phyloP scores from a whole-genome alignment of 768 basidiomycete genomes.

The Leccinum uliginosum region DNA sequence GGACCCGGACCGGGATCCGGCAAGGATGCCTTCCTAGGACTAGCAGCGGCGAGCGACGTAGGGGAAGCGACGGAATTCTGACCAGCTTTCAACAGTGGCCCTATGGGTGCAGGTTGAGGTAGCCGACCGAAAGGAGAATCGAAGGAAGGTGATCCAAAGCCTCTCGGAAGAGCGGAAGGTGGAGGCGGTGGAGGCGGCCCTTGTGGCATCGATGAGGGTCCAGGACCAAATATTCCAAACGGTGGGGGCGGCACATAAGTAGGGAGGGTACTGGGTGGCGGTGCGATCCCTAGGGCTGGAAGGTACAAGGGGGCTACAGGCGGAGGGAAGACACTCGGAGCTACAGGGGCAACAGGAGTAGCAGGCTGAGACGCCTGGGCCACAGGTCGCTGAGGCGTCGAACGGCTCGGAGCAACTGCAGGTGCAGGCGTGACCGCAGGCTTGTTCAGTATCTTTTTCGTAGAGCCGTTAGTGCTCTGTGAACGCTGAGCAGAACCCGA shows the following conservation, averaged over 20 bases:
- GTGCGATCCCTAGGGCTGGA: constrained; percentile 38
- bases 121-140: constrained; percentile 46
- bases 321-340: constrained; percentile 38
- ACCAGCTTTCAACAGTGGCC: constrained; percentile 41
- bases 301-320: constrained; percentile 48
- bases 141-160: constrained; percentile 50
- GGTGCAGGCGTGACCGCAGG: constrained; percentile 27
- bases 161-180: constrained; percentile 51
- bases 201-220: constrained; percentile 39
- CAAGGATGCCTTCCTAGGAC: constrained; percentile 44
- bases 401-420: constrained; percentile 32
- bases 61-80: constrained; percentile 36
- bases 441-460: constrained; percentile 65
- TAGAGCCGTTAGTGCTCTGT: constrained; percentile 41
- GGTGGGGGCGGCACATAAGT: constrained; percentile 52
- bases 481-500: constrained; percentile 47
- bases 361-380: constrained; percentile 40
- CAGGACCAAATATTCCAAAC: constrained; percentile 46
- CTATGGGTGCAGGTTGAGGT: constrained; percentile 49
- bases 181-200: constrained; percentile 44
- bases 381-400: constrained; percentile 35
- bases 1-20: constrained; percentile 50
- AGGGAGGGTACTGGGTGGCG: constrained; percentile 44
- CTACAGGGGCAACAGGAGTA: constrained; percentile 36
- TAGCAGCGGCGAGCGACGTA: constrained; percentile 43